Conservation (phyloP, 768 basidiomycete genomes). For the Mrakia gelida region DNA sequence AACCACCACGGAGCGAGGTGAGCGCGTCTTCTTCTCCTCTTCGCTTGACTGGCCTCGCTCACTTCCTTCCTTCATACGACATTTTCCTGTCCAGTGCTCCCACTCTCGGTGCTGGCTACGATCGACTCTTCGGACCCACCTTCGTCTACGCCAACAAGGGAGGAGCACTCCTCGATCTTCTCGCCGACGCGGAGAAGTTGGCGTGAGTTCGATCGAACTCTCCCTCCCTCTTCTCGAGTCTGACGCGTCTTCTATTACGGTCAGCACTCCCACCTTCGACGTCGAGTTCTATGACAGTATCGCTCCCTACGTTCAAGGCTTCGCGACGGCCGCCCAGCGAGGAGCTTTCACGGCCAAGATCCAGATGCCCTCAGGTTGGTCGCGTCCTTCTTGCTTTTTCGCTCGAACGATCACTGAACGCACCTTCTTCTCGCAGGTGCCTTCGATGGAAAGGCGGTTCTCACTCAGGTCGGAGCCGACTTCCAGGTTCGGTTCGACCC, state of each 20-base stretch:
- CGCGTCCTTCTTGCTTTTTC: not conserved
- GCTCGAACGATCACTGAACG: not conserved
- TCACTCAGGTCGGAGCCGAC: constrained; percentile 33
- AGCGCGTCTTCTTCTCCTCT: not conserved
- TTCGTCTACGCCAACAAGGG: constrained; percentile 29
- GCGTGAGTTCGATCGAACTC: not conserved
- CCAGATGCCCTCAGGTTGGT: constrained; percentile 26
- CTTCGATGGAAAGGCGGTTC: constrained; percentile 32
- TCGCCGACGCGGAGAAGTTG: constrained; percentile 19
- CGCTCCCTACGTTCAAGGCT: constrained; percentile 33
- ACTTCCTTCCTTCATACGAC: not conserved
- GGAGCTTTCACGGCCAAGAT: constrained; percentile 33
- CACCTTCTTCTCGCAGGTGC: constrained; percentile 26
- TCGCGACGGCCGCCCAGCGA: constrained; percentile 27
- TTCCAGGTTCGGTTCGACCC: constrained; percentile 31
- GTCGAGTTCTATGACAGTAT: constrained; percentile 37
- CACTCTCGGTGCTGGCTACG: constrained; percentile 37
- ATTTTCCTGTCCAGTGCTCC: not conserved
- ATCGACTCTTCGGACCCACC: constrained; percentile 37
- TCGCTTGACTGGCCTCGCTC: not conserved
- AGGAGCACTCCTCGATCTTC: not conserved
- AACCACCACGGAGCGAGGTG: constrained; percentile 36
- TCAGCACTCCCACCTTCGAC: constrained; percentile 28
- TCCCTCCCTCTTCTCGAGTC: not conserved
- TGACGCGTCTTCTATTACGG: not conserved